Base-by-base conservation (phyloP, 2,329 filamentous ascomycete species). In the Colletotrichum sp. region DNA sequence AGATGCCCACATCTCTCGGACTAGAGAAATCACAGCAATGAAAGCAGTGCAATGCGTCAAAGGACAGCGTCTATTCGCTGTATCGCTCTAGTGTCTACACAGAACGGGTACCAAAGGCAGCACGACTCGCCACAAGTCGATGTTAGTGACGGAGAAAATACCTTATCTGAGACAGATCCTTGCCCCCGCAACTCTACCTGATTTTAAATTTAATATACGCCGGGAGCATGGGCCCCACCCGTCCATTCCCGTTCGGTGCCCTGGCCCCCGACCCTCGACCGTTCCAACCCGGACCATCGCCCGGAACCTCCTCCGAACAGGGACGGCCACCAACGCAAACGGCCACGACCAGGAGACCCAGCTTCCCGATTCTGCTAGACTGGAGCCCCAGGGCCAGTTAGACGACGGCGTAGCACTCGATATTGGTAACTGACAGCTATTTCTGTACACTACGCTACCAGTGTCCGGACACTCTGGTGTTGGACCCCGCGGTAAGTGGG, bases 161-260 rank as follows among this genome's bases (percentile, higher is more conserved):
- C 68, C 52, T 62, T 71, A 75, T 71, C 52, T 55, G 68, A 75
- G 68, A 72, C 72, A 52, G 13, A 63, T 61, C 62, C 34, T 16
- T 25, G 29, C 22, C 62, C 62, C 68, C 69, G 44, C 25, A 72
- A 39, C 72, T 72, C 72, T 75, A 67, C 72, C 72, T 71, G 72
- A 75, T 67, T 62, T 62, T 62, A 61, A 44, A 62, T 72, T 36
- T 62, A 72, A 75, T 72, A 61, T 75, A 72, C 63, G 52, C 62
- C 62, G 36, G 63, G 69, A 30, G n/a, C 69, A 39, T 15, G 16
- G 13, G 36, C 63, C 34, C 70, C 70, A 59, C 44, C 32, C n/a
- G 30, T 15, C 66, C 62, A 66, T 25, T 61, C 44, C 72, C 62
- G 72, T 32, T 52, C 67, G 59, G 29, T 52, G 34, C 34, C 66